Evolutionary conservation across 1,284 basidiomycete genomes (phyloP), one percentile per base, ranked within the genome.

Genomic region (Mycosarcoma mackinlayi): DNA sequence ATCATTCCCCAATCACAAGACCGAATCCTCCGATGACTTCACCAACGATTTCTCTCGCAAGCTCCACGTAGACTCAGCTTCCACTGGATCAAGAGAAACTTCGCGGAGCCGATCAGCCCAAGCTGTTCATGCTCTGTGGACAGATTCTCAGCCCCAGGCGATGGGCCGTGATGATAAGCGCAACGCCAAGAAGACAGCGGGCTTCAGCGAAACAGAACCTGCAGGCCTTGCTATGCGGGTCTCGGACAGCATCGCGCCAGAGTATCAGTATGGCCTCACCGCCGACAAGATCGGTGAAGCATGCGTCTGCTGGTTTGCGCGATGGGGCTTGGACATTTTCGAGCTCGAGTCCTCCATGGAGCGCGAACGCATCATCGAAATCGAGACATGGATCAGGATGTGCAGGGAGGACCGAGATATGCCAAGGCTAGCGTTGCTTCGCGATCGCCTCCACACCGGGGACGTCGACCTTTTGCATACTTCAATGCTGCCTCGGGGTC

Each of bases 281-380:
- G 91, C 91, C 0, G 89, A 93, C 83, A 94, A 93, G 84, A 91
- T 96, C 64, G 93, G 93, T 24, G 92, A 95, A 83, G 91, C 92
- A 0, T 90, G 90, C 71, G 88, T 88, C 5, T 93, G 91, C 81
- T 97, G 93, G 93, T 86, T 95, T 11, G 87, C 89, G 0, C 86
- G 92, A 33, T 96, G 93, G 93, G 92, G 90, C 0, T 83, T 84
- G 18, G 93, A 95, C 79, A 86, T 94, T 56, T 86, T 95, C 13
- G 80, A 83, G 11, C 86, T 87, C 48, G 93, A 95, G 81, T 85
- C 88, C 64, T 83, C 84, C 31, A 77, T 63, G 81, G 69, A 77
- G 37, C 60, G 56, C 24, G 58, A 65, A 35, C 60, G 71, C 46
- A 56, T 58, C 31, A 42, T 61, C 33, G 68, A 61, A 53, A 52